Evolutionary conservation across 345 rosid species (phyloP).

Genomic region (Eucalyptus regnans): DNA sequence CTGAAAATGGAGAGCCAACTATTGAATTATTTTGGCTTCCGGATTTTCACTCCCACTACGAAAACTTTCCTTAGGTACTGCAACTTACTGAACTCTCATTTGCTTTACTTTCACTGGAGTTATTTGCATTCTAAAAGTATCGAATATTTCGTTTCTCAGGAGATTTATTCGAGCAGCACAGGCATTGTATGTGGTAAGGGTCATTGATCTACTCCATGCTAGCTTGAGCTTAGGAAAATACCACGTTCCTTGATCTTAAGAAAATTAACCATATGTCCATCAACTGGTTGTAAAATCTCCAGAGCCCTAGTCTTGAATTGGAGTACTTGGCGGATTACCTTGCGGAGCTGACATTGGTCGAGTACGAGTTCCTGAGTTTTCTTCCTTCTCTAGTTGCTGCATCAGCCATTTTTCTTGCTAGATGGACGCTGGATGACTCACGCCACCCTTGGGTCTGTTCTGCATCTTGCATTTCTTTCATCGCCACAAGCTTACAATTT

Average conservation of each 20-base stretch:
- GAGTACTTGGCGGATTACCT: constrained; percentile 74
- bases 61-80: constrained; percentile 80
- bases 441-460: constrained; percentile 76
- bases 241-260: neutral
- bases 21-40: constrained; percentile 61
- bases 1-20: constrained; percentile 60
- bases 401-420: constrained; percentile 83
- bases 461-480: neutral
- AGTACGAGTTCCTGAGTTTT: constrained; percentile 46
- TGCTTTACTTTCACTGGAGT: neutral
- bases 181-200: constrained; percentile 51
- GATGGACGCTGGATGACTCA: constrained; percentile 83
- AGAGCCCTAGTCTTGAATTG: constrained; percentile 64
- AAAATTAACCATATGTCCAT: neutral
- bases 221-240: neutral
- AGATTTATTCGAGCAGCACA: constrained; percentile 88
- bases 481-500: neutral
- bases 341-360: constrained; percentile 64
- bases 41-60: constrained; percentile 55
- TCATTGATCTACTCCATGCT: neutral
- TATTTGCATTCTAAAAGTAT: neutral
- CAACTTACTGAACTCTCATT: neutral
- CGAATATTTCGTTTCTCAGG: constrained; percentile 22
- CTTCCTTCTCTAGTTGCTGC: constrained; percentile 86
- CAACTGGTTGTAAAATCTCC: constrained; percentile 4